Conservation (phyloP, 2,329 filamentous ascomycete species). For the Penicillium verrucosum region DNA sequence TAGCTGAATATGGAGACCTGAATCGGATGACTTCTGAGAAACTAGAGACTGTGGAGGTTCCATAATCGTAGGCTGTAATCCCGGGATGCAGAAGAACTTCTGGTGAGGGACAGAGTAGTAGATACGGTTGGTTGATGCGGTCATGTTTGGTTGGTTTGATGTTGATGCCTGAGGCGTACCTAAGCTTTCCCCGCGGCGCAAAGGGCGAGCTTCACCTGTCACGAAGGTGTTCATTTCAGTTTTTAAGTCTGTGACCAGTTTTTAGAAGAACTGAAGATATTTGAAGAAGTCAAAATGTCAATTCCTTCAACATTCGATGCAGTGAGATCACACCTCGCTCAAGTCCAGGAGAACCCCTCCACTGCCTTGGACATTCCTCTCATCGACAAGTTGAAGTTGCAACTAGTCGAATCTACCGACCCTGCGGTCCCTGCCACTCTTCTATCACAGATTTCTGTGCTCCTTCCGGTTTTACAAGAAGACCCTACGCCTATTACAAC, state of each 20-base stretch:
- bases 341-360: constrained; percentile 45
- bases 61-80: constrained; percentile 44
- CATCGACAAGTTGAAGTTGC: constrained; percentile 51
- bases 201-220: background rate
- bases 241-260: background rate
- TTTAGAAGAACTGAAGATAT: background rate
- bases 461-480: constrained; percentile 55
- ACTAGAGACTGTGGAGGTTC: constrained; percentile 56
- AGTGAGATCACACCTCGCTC: constrained; percentile 44
- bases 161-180: constrained; percentile 6
- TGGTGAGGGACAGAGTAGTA: constrained; percentile 7
- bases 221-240: background rate
- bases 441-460: constrained; percentile 47
- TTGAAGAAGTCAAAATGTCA: constrained; percentile 25
- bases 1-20: constrained; percentile 73
- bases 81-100: background rate
- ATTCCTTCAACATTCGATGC: constrained; percentile 35
- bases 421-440: constrained; percentile 38
- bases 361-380: constrained; percentile 47
- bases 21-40: constrained; percentile 67
- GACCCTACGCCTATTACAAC: constrained; percentile 56
- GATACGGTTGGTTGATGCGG: constrained; percentile 14
- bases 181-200: constrained; percentile 26
- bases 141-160: constrained; percentile 34
- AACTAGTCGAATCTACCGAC: constrained; percentile 38